These are phyloP conservation scores for Groenewaldozyma salmanticensis DNA, from an alignment of 805 yeast species.

Conservation along the genomic window DNA sequence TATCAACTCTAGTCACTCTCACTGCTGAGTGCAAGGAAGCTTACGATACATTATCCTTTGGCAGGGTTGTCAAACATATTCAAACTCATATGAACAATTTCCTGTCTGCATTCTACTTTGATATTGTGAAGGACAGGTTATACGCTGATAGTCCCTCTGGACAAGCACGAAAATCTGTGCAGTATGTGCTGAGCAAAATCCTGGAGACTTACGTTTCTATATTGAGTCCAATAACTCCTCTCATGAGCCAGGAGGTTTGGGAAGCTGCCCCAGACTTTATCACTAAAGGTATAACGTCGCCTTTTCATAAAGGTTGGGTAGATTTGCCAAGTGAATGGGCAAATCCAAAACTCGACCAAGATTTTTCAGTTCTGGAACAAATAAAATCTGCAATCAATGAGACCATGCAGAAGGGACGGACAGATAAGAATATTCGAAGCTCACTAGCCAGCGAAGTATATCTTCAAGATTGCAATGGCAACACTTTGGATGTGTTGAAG, in stretches of 20 bases:
- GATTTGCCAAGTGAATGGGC: constrained; percentile 29
- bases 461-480: constrained; percentile 21
- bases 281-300: constrained; percentile 29
- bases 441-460: constrained; percentile 50
- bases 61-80: constrained; percentile 56
- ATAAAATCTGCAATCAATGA: constrained; percentile 42
- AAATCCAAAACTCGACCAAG: constrained; percentile 30
- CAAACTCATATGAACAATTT: constrained; percentile 65
- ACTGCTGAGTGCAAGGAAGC: constrained; percentile 32
- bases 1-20: constrained; percentile 45
- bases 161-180: constrained; percentile 45
- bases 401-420: constrained; percentile 47
- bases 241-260: constrained; percentile 86
- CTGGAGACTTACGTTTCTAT: constrained; percentile 54
- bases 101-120: constrained; percentile 78
- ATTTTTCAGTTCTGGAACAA: constrained; percentile 38
- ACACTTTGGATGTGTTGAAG: constrained; percentile 10
- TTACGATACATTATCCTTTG: constrained; percentile 54
- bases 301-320: constrained; percentile 40
- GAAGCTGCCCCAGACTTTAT: constrained; percentile 36
- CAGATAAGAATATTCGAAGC: constrained; percentile 34
- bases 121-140: constrained; percentile 71
- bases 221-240: constrained; percentile 73
- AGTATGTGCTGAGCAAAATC: constrained; percentile 51
- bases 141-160: constrained; percentile 56